These are phyloP conservation scores for Nemania diffusa DNA, from an alignment of 2,329 filamentous ascomycete genomes.

Conservation along the genomic window DNA sequence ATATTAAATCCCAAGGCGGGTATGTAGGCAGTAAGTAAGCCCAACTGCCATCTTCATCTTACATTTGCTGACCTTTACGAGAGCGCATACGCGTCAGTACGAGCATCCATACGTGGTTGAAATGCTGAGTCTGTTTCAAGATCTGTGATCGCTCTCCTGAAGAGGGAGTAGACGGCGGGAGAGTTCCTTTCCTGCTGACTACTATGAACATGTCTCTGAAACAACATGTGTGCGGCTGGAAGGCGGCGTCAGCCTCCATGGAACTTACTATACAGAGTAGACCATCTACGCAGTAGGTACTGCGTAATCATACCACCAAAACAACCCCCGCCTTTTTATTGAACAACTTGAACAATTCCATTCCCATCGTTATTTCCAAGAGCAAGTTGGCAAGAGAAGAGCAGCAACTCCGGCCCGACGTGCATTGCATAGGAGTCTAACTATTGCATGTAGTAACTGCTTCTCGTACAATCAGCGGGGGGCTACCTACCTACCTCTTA, in stretches of 20 bases:
- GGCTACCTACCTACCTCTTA: too few species aligned
- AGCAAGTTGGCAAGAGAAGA: neutral
- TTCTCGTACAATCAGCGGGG: neutral
- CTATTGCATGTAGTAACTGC: neutral
- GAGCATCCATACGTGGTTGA: neutral
- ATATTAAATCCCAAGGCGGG: neutral
- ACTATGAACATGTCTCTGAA: constrained; percentile 8
- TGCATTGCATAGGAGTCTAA: neutral
- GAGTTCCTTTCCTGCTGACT: constrained; percentile 2
- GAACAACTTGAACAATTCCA: neutral
- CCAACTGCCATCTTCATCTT: too few species aligned
- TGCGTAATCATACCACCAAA: too few species aligned
- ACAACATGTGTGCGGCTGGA: constrained; percentile 11
- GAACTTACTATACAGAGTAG: neutral
- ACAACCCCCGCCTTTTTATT: neutral
- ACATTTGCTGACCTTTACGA: neutral
- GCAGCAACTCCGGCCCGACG: constrained; percentile 2
- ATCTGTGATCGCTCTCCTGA: constrained; percentile 2
- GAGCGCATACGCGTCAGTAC: neutral
- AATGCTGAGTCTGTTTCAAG: constrained; percentile 7
- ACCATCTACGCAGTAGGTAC: too few species aligned
- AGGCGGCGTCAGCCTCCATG: neutral
- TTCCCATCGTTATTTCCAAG: neutral
- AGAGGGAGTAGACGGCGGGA: neutral
- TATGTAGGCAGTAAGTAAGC: too few species aligned